A percentile compares a stretch with the other conserved stretches of the same genome.
phyloP scores from a whole-genome alignment of 2,329 filamentous ascomycete species.

The Xylaria sp. region DNA sequence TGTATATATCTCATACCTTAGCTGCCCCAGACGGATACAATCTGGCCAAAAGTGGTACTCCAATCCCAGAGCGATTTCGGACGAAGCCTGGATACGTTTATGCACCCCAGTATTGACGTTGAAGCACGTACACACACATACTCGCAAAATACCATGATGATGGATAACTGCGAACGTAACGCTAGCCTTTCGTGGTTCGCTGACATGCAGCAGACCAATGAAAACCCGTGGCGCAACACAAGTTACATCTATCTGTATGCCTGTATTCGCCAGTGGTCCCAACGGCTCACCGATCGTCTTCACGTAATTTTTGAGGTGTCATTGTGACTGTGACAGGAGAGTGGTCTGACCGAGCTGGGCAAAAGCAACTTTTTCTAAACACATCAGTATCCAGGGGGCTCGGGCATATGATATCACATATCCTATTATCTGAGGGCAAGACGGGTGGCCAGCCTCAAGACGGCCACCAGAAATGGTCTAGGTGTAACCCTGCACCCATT shows the following conservation, averaged over 20 bases:
- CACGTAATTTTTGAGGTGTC: not conserved
- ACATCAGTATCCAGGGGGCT: not conserved
- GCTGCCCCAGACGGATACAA: not conserved
- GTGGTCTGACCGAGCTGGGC: conserved; percentile 11
- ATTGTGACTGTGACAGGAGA: conserved; percentile 4
- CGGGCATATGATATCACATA: conserved; percentile 2
- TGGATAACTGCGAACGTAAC: conserved; percentile 19
- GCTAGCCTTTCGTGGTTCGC: not conserved
- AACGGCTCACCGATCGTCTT: conserved; percentile 1
- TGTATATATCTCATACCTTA: not conserved
- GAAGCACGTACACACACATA: conserved; percentile 14
- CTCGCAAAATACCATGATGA: conserved; percentile 22
- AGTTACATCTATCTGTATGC: not conserved
- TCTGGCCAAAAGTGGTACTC: not conserved
- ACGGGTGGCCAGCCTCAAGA: not conserved
- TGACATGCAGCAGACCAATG: conserved; percentile 22
- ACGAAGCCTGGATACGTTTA: conserved; percentile 11
- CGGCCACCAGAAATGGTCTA: not conserved
- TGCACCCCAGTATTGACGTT: conserved; percentile 26
- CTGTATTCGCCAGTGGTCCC: not conserved
- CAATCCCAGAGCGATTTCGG: not conserved
- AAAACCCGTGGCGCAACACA: not conserved
- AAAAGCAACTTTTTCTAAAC: conserved; percentile 19
- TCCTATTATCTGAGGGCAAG: not conserved
- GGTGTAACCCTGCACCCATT: conserved; percentile 11